These are phyloP conservation scores for Globisporangium megalacanthum DNA, from an alignment of 352 stramenopile species.

Conservation along the genomic window DNA sequence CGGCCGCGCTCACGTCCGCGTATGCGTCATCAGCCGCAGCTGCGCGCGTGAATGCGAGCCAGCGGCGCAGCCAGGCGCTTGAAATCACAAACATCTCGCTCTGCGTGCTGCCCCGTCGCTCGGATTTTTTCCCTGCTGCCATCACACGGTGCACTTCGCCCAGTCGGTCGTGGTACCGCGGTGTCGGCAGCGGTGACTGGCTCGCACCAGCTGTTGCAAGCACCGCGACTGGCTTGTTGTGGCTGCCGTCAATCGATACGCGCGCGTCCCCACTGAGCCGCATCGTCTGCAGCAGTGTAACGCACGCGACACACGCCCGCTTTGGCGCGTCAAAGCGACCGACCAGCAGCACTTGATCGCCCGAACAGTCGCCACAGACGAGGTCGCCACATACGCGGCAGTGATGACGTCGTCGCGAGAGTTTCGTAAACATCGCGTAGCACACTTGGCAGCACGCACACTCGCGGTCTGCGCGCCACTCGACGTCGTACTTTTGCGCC, in stretches of 20 bases:
- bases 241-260: constrained; percentile 32
- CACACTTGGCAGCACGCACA: constrained; percentile 61
- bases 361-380: constrained; percentile 68
- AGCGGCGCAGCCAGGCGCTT: constrained; percentile 46
- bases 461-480: constrained; percentile 58
- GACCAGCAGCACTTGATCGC: constrained; percentile 49
- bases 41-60: constrained; percentile 53
- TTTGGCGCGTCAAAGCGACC: constrained; percentile 47
- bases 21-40: constrained; percentile 1
- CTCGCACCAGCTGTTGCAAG: constrained; percentile 10
- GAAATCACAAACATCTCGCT: constrained; percentile 61
- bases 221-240: constrained; percentile 2
- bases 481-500: constrained; percentile 66
- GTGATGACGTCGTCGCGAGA: constrained; percentile 69
- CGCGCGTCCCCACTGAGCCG: constrained; percentile 34
- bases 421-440: constrained; percentile 65
- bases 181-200: constrained; percentile 18
- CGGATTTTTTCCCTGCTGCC: constrained; percentile 51
- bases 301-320: constrained; percentile 56
- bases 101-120: constrained; percentile 35
- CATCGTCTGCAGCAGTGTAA: constrained; percentile 54
- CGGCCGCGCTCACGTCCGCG: neutral
- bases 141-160: constrained; percentile 68
- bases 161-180: constrained; percentile 51
- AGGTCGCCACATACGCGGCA: constrained; percentile 76